phyloP scores from a whole-genome alignment of 2,329 filamentous ascomycete genomes.

The Aspergillus fructus region DNA sequence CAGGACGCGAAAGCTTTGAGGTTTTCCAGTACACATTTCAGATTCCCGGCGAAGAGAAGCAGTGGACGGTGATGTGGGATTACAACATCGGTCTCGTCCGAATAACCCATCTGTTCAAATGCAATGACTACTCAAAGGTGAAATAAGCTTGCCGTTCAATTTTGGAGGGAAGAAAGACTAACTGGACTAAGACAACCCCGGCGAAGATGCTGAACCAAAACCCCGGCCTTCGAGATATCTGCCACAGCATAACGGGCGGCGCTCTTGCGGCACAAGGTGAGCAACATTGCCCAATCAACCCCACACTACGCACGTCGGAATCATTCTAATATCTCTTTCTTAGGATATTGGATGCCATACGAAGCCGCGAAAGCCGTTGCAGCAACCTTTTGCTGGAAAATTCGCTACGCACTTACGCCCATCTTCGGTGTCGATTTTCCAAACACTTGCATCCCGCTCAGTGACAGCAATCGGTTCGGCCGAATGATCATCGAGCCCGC shows the following conservation, averaged over 20 bases:
- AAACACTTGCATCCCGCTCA: constrained; percentile 64
- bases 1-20: constrained; percentile 83
- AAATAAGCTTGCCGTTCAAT: constrained; percentile 21
- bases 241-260: constrained; percentile 91
- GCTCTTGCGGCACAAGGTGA: constrained; percentile 85
- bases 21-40: constrained; percentile 72
- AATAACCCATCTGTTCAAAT: constrained; percentile 94
- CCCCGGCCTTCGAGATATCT: constrained; percentile 80
- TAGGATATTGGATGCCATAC: constrained; percentile 97
- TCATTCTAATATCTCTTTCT: not conserved
- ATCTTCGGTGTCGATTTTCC: constrained; percentile 86
- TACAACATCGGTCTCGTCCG: constrained; percentile 92
- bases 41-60: constrained; percentile 63
- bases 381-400: constrained; percentile 81
- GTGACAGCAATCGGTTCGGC: constrained; percentile 60
- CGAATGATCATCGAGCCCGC: constrained; percentile 64
- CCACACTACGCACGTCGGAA: not conserved
- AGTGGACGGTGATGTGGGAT: constrained; percentile 90
- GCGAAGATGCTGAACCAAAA: constrained; percentile 79
- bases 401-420: constrained; percentile 82
- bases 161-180: not conserved
- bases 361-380: constrained; percentile 82
- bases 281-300: not conserved
- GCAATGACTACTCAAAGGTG: constrained; percentile 83
- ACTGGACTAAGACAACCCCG: constrained; percentile 69